Conservation (phyloP, 176 grass and related monocot genomes). For the Oryza officinalis region DNA sequence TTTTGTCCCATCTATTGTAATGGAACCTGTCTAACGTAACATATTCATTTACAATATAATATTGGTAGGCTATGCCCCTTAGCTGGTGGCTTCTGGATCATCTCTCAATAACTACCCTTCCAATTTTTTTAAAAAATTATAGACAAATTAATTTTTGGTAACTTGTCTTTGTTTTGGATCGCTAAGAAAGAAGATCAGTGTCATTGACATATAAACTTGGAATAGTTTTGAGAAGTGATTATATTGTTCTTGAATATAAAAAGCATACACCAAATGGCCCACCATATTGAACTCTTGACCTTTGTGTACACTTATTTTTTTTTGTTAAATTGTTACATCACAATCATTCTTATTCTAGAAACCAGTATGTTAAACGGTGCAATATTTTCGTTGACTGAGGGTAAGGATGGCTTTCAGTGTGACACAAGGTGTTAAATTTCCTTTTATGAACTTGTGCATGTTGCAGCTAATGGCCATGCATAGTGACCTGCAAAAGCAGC, state of each 20-base stretch:
- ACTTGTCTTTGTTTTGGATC: background rate
- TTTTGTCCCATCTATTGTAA: background rate
- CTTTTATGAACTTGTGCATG: constrained; percentile 23
- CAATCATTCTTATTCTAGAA: background rate
- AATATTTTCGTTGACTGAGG: background rate
- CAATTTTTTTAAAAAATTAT: background rate
- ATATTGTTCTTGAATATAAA: constrained; percentile 24
- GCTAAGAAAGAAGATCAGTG: background rate
- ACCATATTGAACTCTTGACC: background rate
- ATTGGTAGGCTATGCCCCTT: background rate
- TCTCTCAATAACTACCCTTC: background rate
- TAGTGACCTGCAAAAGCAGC: constrained; percentile 81
- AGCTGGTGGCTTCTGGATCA: background rate
- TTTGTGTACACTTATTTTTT: background rate
- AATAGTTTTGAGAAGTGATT: constrained; percentile 4
- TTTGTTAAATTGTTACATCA: background rate
- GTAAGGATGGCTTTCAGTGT: constrained; percentile 1
- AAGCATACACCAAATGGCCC: background rate
- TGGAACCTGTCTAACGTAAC: constrained; percentile 7
- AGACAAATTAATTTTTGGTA: constrained; percentile 4
- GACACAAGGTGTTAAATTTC: background rate
- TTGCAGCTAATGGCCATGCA: constrained; percentile 77
- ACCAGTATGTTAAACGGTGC: background rate
- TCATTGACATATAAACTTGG: background rate
- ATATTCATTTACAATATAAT: background rate